These are phyloP conservation scores for Ambrosia trifida DNA, from an alignment of 129 eudicot genomes.

Conservation along the genomic window DNA sequence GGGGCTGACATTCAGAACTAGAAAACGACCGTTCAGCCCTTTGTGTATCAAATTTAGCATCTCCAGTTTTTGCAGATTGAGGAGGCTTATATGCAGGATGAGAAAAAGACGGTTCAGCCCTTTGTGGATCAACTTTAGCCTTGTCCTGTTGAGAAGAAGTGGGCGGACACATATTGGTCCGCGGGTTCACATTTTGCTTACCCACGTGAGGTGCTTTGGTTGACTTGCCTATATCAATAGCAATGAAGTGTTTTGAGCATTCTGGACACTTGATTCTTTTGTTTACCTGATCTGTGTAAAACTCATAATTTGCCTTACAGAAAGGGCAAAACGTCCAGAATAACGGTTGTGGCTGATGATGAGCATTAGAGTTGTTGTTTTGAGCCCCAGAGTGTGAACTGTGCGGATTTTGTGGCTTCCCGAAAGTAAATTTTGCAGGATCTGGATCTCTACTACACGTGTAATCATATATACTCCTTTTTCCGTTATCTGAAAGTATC, in stretches of 20 bases:
- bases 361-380: constrained; percentile 1
- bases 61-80: constrained; percentile 26
- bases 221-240: constrained; percentile 38
- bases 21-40: constrained; percentile 27
- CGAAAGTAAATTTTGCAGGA: constrained; percentile 15
- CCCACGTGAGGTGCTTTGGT: constrained; percentile 20
- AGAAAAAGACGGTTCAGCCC: constrained; percentile 25
- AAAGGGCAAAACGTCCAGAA: constrained; percentile 61
- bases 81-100: constrained; percentile 18
- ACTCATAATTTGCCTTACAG: constrained; percentile 43
- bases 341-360: neutral
- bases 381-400: constrained; percentile 34
- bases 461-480: constrained; percentile 50
- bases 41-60: constrained; percentile 32
- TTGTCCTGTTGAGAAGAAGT: constrained; percentile 32
- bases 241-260: constrained; percentile 41
- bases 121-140: constrained; percentile 27
- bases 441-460: constrained; percentile 41
- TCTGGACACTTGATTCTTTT: constrained; percentile 38
- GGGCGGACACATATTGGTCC: constrained; percentile 30
- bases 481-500: constrained; percentile 64
- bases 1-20: constrained; percentile 14
- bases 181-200: constrained; percentile 21
- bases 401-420: constrained; percentile 36
- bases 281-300: constrained; percentile 29